These are phyloP conservation scores for Cicer yamashitae DNA, from an alignment of 306 rosid genomes.

Conservation along the genomic window DNA sequence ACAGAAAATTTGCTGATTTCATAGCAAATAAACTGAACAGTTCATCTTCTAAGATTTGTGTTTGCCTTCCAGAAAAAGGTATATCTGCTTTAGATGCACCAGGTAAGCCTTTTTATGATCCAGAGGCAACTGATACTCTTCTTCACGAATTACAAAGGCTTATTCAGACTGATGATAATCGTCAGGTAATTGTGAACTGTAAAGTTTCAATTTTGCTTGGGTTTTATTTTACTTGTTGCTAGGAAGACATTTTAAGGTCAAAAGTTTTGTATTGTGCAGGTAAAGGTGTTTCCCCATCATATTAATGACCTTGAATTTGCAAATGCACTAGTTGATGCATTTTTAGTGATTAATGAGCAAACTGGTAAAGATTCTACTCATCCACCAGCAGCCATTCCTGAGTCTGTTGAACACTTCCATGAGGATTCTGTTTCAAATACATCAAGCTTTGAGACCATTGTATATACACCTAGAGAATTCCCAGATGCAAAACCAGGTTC, in stretches of 20 bases:
- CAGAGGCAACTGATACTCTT: conserved; percentile 71
- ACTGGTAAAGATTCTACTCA: conserved; percentile 46
- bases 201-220: conserved; percentile 33
- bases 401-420: conserved; percentile 45
- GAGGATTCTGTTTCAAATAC: conserved; percentile 49
- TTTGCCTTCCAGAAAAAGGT: conserved; percentile 90
- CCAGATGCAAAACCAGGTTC: conserved; percentile 91
- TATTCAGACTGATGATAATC: conserved; percentile 61
- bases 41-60: conserved; percentile 66
- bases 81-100: conserved; percentile 89
- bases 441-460: conserved; percentile 48
- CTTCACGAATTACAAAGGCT: conserved; percentile 68
- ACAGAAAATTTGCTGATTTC: conserved; percentile 73
- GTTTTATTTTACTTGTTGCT: conserved; percentile 20
- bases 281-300: conserved; percentile 76
- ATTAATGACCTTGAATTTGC: conserved; percentile 83
- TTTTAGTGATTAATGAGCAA: conserved; percentile 66
- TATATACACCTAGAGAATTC: conserved; percentile 67
- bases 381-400: conserved; percentile 47
- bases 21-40: conserved; percentile 80
- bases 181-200: conserved; percentile 55
- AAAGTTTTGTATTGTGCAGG: conserved; percentile 57
- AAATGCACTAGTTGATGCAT: conserved; percentile 77
- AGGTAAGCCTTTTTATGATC: conserved; percentile 81
- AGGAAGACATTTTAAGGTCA: conserved; percentile 6